These are phyloP conservation scores for Solanum okadae DNA, from an alignment of 257 asterid genomes.

Conservation along the genomic window DNA sequence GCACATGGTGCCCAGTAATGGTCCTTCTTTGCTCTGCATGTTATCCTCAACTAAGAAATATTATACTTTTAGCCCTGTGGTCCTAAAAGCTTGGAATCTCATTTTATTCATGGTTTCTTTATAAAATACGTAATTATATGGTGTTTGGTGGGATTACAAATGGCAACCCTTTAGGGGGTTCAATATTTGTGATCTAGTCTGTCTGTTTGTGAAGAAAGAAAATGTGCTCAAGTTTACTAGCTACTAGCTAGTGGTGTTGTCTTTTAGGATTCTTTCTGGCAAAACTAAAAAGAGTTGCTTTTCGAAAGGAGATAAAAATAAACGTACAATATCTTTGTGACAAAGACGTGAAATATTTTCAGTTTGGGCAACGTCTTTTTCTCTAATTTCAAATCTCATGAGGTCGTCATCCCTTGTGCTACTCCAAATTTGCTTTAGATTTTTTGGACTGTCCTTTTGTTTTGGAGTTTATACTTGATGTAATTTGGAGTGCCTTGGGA, in stretches of 20 bases:
- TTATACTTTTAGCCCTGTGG: background rate
- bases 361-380: background rate
- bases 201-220: background rate
- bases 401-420: background rate
- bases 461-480: background rate
- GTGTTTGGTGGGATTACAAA: background rate
- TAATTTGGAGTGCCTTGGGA: background rate
- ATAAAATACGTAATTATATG: background rate
- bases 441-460: background rate
- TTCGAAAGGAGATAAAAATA: background rate
- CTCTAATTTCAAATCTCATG: background rate
- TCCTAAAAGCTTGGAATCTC: background rate
- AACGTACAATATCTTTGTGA: background rate
- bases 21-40: background rate
- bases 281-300: background rate
- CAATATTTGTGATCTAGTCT: background rate
- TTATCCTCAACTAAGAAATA: background rate
- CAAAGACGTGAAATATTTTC: background rate
- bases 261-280: background rate
- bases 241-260: background rate
- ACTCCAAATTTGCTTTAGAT: background rate
- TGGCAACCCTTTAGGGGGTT: background rate
- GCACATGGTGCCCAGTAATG: conserved; percentile 1
- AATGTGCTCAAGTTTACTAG: background rate
- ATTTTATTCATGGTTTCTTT: background rate